Evolutionary conservation across 352 stramenopile genomes (phyloP).

Genomic region (Pythium dissimile): DNA sequence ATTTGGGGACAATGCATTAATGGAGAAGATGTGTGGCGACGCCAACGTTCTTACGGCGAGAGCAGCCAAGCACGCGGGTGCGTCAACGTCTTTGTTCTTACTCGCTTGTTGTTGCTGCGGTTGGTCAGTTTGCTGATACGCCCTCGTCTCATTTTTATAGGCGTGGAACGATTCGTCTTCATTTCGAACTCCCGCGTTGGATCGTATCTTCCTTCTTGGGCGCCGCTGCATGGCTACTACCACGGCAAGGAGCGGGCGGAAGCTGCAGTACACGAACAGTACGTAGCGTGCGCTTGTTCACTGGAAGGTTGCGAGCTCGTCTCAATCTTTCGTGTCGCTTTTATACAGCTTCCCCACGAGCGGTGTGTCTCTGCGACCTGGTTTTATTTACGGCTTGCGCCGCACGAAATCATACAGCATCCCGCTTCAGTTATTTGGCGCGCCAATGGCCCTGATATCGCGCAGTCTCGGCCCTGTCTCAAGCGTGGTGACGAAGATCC

Average conservation of each 20-base stretch:
- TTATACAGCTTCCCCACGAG: slow-evolving; percentile 56
- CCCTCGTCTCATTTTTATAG: no score
- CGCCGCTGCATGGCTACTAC: slow-evolving; percentile 87
- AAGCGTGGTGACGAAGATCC: slow-evolving; percentile 46
- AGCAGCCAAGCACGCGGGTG: slow-evolving; percentile 68
- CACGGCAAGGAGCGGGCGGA: slow-evolving; percentile 88
- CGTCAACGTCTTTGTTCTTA: no score
- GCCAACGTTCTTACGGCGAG: slow-evolving; percentile 73
- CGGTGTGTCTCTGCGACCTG: slow-evolving; percentile 79
- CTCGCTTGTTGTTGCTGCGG: no score
- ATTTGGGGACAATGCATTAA: slow-evolving; percentile 86
- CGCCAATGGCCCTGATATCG: slow-evolving; percentile 60
- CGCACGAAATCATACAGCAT: slow-evolving; percentile 60
- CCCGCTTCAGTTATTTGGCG: slow-evolving; percentile 74
- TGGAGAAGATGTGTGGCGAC: slow-evolving; percentile 89
- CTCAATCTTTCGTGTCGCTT: background rate
- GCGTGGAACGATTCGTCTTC: slow-evolving; percentile 83
- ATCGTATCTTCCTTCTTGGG: slow-evolving; percentile 61
- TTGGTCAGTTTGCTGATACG: no score
- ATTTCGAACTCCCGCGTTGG: slow-evolving; percentile 91
- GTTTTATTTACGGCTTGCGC: slow-evolving; percentile 88
- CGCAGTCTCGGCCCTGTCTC: slow-evolving; percentile 60
- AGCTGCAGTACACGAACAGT: slow-evolving; percentile 61
- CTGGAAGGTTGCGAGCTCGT: background rate
- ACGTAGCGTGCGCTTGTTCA: background rate